Evolutionary conservation across 1,284 basidiomycete species (phyloP).

Genomic region (Grifola frondosa): DNA sequence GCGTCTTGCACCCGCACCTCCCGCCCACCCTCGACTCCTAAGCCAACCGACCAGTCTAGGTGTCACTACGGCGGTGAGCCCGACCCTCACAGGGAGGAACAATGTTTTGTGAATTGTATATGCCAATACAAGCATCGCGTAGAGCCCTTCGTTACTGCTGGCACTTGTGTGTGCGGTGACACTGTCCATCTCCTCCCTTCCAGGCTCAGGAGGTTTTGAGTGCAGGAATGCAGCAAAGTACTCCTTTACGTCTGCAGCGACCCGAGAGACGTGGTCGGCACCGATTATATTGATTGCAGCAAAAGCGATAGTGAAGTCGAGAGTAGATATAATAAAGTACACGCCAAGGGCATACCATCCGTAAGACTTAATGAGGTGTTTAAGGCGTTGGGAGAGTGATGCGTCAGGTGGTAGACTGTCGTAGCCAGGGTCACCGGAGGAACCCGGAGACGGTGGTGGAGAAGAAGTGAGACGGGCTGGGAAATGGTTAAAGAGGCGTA

Average conservation of each 20-base stretch:
- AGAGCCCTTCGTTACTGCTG: conserved; percentile 67
- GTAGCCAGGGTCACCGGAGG: conserved; percentile 14
- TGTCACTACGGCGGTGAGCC: conserved; percentile 85
- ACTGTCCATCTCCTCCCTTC: conserved; percentile 54
- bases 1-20: conserved; percentile 62
- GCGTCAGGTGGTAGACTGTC: conserved; percentile 43
- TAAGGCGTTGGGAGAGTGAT: conserved; percentile 72
- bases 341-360: conserved; percentile 92
- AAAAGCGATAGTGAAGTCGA: conserved; percentile 86
- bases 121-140: conserved; percentile 90
- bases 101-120: conserved; percentile 96
- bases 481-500: conserved; percentile 51
- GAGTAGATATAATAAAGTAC: conserved; percentile 67
- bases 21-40: conserved; percentile 72
- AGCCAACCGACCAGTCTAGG: conserved; percentile 85
- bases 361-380: conserved; percentile 86
- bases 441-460: conserved; percentile 21
- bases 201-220: conserved; percentile 60
- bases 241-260: conserved; percentile 61
- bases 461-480: conserved; percentile 41
- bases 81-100: conserved; percentile 88
- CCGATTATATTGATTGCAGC: conserved; percentile 85
- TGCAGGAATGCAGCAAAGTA: conserved; percentile 43
- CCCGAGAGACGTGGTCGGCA: conserved; percentile 82
- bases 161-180: conserved; percentile 21